Conservation (phyloP, 2,329 filamentous ascomycete genomes). For the Hawksworthiomyces lignivorus region DNA sequence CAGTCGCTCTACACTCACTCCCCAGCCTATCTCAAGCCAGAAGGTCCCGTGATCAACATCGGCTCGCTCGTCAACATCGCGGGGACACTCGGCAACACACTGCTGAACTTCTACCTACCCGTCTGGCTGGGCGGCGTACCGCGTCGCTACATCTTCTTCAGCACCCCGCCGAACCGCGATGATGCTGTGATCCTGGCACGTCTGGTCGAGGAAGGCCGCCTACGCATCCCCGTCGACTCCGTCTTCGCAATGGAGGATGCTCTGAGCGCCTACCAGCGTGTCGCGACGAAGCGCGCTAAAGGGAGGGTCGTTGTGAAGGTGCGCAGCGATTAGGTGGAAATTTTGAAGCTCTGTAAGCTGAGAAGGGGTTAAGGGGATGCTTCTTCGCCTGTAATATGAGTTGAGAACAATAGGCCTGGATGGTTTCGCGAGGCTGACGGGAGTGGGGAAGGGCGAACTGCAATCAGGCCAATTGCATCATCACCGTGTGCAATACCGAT, state of each 20-base stretch:
- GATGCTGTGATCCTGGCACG: slow-evolving; percentile 18
- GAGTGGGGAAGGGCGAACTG: no score
- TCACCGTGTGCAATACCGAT: no score
- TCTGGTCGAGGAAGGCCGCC: slow-evolving; percentile 19
- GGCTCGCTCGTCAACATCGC: slow-evolving; percentile 19
- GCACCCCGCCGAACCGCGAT: slow-evolving; percentile 18
- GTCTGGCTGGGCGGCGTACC: slow-evolving; percentile 22
- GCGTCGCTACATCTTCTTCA: slow-evolving; percentile 21
- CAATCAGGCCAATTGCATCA: no score
- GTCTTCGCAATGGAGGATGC: slow-evolving; percentile 7
- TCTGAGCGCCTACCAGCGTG: slow-evolving; percentile 4
- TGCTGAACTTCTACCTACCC: slow-evolving; percentile 14
- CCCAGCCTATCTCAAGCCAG: slow-evolving; percentile 29
- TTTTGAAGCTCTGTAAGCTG: no score
- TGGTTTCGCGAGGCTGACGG: no score
- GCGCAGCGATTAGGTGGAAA: slow-evolving; percentile 1
- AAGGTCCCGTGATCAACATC: slow-evolving; percentile 27
- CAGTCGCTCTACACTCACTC: slow-evolving; percentile 35
- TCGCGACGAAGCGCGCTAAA: slow-evolving; percentile 5
- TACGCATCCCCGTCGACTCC: slow-evolving; percentile 11
- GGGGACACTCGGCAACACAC: background rate
- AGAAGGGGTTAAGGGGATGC: no score
- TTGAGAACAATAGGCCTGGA: no score
- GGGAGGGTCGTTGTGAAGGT: slow-evolving; percentile 11
- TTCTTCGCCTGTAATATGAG: no score